Evolutionary conservation across 441 rosid species (phyloP), one percentile per base, ranked within the genome.

Genomic region (Eutrema salsugineum): DNA sequence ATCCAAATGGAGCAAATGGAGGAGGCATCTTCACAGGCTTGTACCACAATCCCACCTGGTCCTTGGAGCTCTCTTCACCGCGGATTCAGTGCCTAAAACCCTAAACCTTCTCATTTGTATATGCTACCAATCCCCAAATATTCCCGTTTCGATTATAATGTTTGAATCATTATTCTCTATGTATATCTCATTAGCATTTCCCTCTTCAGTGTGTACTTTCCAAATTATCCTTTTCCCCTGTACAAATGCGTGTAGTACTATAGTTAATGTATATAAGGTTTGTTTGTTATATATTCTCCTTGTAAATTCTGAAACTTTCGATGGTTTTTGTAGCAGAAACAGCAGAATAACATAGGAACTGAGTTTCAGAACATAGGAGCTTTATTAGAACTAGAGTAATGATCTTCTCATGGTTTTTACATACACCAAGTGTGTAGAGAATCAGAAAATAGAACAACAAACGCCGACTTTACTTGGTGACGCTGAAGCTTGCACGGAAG

Each of bases 11-110:
- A 81, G 66, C 90, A 87, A 68, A 88, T 95, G 97, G 81, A 72
- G 0, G 98, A 91, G 70, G 97, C 92, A 68, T 80, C 99, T 11
- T 80, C 85, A 28, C 96, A 95, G 73, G 95, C 97, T 66, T 93
- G 99, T 64, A 71, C 64, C 22, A 79, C 66, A 47, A 9, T 88
- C 56, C 96, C 97, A 16, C 24, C 85, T 6, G 83, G 90, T 56
- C 84, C 83, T 20, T 92, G 98, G 98, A 91, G 97, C 84, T 91
- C 97, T 61, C 86, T 91, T 54, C 76, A 81, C 72, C 82, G 77
- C 3, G 96, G 97, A 7, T 89, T 89, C 86, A 87, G 92, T 67
- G 94, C 97, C 33, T 89, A 79, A 61, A 55, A 20, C 30, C 55
- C 24, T 4, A 19, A 8, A 10, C 44, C 35, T 57, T 20, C 12